Percentiles rank a stretch among this genome's conserved stretches.
Conservation (phyloP, 2,329 filamentous ascomycete species). For the Pestalotiopsis sp. region DNA sequence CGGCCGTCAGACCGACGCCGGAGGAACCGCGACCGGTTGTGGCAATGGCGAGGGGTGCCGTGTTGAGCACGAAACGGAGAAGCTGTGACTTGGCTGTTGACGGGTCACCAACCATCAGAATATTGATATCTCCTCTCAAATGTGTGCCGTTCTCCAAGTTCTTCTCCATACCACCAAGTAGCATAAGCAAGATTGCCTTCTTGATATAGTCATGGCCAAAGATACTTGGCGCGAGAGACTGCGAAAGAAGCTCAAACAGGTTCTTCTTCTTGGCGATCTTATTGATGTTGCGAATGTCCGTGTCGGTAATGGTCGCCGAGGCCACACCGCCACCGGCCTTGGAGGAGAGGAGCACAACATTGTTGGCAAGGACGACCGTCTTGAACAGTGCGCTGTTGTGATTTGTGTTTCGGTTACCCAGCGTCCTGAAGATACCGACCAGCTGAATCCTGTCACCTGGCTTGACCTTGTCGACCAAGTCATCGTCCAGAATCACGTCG, state of each 20-base stretch:
- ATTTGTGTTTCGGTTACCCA: conserved; percentile 91
- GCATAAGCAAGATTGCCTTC: conserved; percentile 93
- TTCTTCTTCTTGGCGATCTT: conserved; percentile 94
- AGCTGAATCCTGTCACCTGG: conserved; percentile 95
- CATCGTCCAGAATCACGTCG: conserved; percentile 95
- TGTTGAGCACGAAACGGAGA: conserved; percentile 94
- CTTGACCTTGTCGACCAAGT: conserved; percentile 92
- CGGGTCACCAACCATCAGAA: conserved; percentile 97
- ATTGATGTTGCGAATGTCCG: conserved; percentile 98
- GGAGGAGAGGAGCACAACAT: conserved; percentile 90
- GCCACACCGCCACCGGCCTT: conserved; percentile 95
- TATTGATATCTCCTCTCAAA: conserved; percentile 97
- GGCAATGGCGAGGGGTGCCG: conserved; percentile 92
- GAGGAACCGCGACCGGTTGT: conserved; percentile 97
- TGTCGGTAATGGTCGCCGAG: conserved; percentile 89
- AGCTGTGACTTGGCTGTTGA: conserved; percentile 99
- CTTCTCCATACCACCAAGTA: conserved; percentile 96
- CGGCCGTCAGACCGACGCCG: conserved; percentile 94
- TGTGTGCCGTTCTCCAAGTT: conserved; percentile 98
- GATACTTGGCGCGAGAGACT: conserved; percentile 94
- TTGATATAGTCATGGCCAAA: conserved; percentile 98
- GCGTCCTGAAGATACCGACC: conserved; percentile 92
- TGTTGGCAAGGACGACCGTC: conserved; percentile 91
- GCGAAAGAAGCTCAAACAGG: conserved; percentile 88
- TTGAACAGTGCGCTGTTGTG: conserved; percentile 93